Percentiles rank a stretch among this genome's conserved stretches.
Conservation (phyloP, 2,329 filamentous ascomycete genomes). For the Botrytis cinerea region DNA sequence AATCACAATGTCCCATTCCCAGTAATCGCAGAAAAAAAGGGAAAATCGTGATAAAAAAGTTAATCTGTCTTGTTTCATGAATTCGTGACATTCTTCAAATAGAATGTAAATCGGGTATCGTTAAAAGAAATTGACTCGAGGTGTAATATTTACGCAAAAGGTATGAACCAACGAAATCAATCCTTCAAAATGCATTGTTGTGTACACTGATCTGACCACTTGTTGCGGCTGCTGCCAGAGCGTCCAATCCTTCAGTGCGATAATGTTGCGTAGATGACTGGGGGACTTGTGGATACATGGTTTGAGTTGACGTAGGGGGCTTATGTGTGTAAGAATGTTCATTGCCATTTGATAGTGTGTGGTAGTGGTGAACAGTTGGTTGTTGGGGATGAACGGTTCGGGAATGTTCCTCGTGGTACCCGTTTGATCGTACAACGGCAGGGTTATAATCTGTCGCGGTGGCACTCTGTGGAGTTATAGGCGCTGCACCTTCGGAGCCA, state of each 20-base stretch:
- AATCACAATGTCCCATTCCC: conserved; percentile 6
- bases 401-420: conserved; percentile 46
- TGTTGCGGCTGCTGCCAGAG: conserved; percentile 66
- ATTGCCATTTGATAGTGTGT: conserved; percentile 25
- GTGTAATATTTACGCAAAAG: conserved; percentile 13
- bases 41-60: neutral
- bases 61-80: conserved; percentile 16
- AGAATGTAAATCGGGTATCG: conserved; percentile 9
- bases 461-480: conserved; percentile 50
- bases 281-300: conserved; percentile 39
- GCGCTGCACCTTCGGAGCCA: conserved; percentile 54
- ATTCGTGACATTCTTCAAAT: conserved; percentile 3
- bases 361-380: conserved; percentile 30
- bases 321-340: conserved; percentile 36
- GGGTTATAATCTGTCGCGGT: conserved; percentile 54
- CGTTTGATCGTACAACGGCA: conserved; percentile 53
- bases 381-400: conserved; percentile 29
- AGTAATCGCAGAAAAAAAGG: neutral
- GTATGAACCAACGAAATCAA: conserved; percentile 4
- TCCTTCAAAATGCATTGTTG: conserved; percentile 43
- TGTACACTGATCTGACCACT: conserved; percentile 47
- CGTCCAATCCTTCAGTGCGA: conserved; percentile 57
- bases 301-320: conserved; percentile 37
- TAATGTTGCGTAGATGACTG: conserved; percentile 45
- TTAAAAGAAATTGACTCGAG: conserved; percentile 7